phyloP scores from a whole-genome alignment of 345 rosid genomes.

The Abelmoschus esculentus region DNA sequence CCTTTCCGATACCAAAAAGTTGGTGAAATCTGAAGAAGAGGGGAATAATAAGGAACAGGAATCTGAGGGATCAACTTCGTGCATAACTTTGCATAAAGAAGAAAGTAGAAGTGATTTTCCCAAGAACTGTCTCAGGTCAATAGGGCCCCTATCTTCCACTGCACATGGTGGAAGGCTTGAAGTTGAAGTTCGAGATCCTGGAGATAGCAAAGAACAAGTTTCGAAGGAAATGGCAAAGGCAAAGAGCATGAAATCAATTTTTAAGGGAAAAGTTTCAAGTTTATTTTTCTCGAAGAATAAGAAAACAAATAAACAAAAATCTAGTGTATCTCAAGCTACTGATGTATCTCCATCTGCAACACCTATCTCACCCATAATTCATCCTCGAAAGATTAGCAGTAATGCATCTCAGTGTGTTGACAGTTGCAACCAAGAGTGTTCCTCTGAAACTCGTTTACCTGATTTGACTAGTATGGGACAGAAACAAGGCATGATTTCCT shows the following conservation, averaged over 20 bases:
- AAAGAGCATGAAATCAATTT: conserved; percentile 52
- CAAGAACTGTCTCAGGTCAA: conserved; percentile 55
- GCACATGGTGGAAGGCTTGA: conserved; percentile 36
- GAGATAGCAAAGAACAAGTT: conserved; percentile 29
- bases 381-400: conserved; percentile 21
- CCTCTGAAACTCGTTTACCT: conserved; percentile 20
- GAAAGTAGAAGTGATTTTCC: conserved; percentile 37
- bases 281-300: conserved; percentile 69
- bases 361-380: conserved; percentile 26
- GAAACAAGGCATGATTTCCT: conserved; percentile 26
- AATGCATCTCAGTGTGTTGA: conserved; percentile 22
- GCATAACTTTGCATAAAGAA: conserved; percentile 35
- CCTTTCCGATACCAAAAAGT: conserved; percentile 49
- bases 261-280: conserved; percentile 65
- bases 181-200: conserved; percentile 36
- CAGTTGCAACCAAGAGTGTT: conserved; percentile 29
- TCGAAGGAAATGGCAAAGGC: conserved; percentile 43
- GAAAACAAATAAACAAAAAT: conserved; percentile 53
- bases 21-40: conserved; percentile 32
- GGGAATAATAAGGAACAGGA: conserved; percentile 31
- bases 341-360: conserved; percentile 30
- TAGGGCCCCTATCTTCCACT: conserved; percentile 57
- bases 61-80: conserved; percentile 44
- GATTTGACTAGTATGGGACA: conserved; percentile 18
- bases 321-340: conserved; percentile 24